These are phyloP conservation scores for Alternaria sp. DNA, from an alignment of 2,329 filamentous ascomycete species.

Conservation along the genomic window DNA sequence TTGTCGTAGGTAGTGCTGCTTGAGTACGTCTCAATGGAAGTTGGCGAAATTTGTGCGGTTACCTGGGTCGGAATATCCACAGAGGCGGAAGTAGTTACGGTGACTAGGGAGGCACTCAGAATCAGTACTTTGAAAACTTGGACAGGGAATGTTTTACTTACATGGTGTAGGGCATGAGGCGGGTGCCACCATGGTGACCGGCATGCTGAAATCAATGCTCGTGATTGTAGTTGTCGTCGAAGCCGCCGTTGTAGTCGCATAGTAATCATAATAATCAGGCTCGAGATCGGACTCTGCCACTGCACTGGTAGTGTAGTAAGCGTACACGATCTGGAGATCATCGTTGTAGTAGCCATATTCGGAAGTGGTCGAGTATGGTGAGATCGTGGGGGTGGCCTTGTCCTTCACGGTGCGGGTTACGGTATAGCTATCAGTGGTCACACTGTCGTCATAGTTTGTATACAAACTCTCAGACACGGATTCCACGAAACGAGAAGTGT, in stretches of 20 bases:
- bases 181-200: constrained; percentile 44
- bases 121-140: neutral
- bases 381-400: constrained; percentile 36
- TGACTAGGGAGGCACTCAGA: constrained; percentile 14
- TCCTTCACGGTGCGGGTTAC: constrained; percentile 33
- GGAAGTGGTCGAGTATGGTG: constrained; percentile 23
- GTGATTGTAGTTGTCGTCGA: constrained; percentile 16
- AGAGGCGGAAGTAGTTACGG: constrained; percentile 27
- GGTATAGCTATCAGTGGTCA: constrained; percentile 22
- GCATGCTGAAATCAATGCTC: constrained; percentile 35
- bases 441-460: constrained; percentile 19
- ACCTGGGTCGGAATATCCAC: constrained; percentile 37
- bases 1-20: constrained; percentile 16
- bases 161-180: constrained; percentile 37
- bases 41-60: constrained; percentile 34
- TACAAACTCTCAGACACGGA: constrained; percentile 24
- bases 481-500: constrained; percentile 31
- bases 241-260: constrained; percentile 14
- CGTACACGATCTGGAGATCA: constrained; percentile 28
- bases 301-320: constrained; percentile 33
- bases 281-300: constrained; percentile 38
- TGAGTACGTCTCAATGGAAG: constrained; percentile 26
- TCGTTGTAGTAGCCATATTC: constrained; percentile 17
- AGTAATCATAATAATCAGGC: constrained; percentile 21
- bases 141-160: neutral